Evolutionary conservation across 2,329 filamentous ascomycete genomes (phyloP), one percentile per base, ranked within the genome.

Genomic region (Botrytis sinoallii): DNA sequence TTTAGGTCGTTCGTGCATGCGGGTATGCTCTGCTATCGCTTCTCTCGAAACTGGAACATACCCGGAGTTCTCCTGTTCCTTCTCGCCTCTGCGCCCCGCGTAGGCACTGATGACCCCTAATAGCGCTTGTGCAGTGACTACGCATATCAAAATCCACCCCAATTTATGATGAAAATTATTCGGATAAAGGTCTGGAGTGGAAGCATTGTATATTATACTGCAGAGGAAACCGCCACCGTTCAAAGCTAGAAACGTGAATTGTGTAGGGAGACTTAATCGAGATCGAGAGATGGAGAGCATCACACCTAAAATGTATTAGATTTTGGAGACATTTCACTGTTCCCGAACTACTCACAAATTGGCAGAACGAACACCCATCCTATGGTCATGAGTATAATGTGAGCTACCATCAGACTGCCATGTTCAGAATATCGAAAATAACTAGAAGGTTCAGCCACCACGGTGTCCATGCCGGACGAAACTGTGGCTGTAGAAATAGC

Each of bases 151-250:
- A 60, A 93, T 86, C 95, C 95, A 98, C 72, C 94, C 94, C 65
- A 95, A 87, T 82, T 93, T 94, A 84, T 94, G 91, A 82, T 98
- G 95, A n/a, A 92, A 89, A 80, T 97, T 97, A 80, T 92, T 91
- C 46, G 90, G 90, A 81, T 97, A 98, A 61, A 98, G 84, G 80
- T 97, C 93, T 1, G 94, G 94, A 0, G 94, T 97, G 76, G 88
- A 90, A 74, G 88, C 86, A 81, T 96, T 94, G 85, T 97, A 97
- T 48, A 93, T 84, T 68, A 88, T 86, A 12, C 88, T 90, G 40
- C 92, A 81, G 22, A 93, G 79, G 38, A 95, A 77, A 29, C 91
- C 93, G 2, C 91, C 77, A 4, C 85, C 86, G 80, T 94, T 93
- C 52, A 86, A 81, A 1, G 86, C 83, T 61, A 92, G 82, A 81